Percentiles rank a stretch among this genome's conserved stretches.
phyloP scores from a whole-genome alignment of 176 grass and related monocot species.

The Areca catechu region DNA sequence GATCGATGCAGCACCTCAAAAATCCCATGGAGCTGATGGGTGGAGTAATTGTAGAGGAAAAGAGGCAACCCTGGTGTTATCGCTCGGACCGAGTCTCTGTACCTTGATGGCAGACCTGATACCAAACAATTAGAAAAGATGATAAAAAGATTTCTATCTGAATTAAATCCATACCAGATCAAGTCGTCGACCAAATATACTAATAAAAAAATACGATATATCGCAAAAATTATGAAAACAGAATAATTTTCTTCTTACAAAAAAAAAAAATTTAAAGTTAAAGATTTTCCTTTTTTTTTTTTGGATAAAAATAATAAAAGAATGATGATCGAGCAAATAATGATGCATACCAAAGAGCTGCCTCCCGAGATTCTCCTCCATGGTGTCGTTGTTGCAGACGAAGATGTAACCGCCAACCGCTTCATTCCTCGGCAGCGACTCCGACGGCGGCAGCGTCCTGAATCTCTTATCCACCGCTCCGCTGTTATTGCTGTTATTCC shows the following conservation, averaged over 20 bases:
- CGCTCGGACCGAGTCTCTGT: conserved; percentile 89
- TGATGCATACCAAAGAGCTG: conserved; percentile 70
- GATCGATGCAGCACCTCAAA: conserved; percentile 50
- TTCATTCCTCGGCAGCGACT: conserved; percentile 71
- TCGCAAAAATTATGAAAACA: too few relatives aligned
- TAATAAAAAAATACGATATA: too few relatives aligned
- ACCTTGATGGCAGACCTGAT: conserved; percentile 67
- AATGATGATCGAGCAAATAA: too few relatives aligned
- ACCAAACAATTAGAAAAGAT: too few relatives aligned
- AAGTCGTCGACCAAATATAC: too few relatives aligned
- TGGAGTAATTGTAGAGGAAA: conserved; percentile 99
- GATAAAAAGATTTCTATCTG: too few relatives aligned
- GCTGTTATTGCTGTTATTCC: conserved; percentile 9
- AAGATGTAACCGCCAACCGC: conserved; percentile 93
- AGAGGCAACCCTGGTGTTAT: conserved; percentile 89
- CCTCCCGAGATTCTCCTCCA: conserved; percentile 92
- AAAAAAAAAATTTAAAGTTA: too few relatives aligned
- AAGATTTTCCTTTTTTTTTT: too few relatives aligned
- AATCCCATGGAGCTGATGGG: conserved; percentile 91
- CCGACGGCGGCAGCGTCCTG: conserved; percentile 81
- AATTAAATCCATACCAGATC: too few relatives aligned
- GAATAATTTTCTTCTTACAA: too few relatives aligned
- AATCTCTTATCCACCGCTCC: conserved; percentile 69
- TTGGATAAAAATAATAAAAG: too few relatives aligned
- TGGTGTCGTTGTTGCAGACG: conserved; percentile 99